Conservation (phyloP, 352 stramenopile genomes). For the Aphanomyces astaci region DNA sequence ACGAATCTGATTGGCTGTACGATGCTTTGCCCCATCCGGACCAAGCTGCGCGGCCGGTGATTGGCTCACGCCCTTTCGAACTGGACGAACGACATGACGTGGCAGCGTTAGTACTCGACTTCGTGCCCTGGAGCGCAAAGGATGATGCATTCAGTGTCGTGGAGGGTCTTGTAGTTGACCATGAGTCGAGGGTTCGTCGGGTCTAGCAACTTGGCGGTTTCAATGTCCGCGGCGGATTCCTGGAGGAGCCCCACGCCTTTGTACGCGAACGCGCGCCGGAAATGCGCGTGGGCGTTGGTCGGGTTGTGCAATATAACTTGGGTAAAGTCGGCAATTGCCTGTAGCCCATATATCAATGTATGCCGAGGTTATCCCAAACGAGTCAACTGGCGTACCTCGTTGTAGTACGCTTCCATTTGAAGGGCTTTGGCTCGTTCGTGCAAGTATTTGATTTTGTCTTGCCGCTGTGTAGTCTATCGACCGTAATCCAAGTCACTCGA, state of each 20-base stretch:
- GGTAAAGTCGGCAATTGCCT: slow-evolving; percentile 61
- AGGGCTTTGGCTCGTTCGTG: slow-evolving; percentile 73
- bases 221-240: slow-evolving; percentile 55
- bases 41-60: too few species aligned
- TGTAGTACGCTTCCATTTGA: slow-evolving; percentile 59
- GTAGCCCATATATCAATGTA: too few species aligned
- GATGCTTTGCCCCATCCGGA: too few species aligned
- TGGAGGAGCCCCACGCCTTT: slow-evolving; percentile 52
- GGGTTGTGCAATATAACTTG: slow-evolving; percentile 61
- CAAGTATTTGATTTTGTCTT: slow-evolving; percentile 37
- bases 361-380: too few species aligned
- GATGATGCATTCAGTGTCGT: slow-evolving; percentile 59
- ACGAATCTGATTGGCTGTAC: too few species aligned
- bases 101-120: slow-evolving; percentile 39
- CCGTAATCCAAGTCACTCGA: background rate
- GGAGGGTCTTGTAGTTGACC: slow-evolving; percentile 73
- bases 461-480: background rate
- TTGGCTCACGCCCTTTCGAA: too few species aligned
- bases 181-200: slow-evolving; percentile 59
- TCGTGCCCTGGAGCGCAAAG: slow-evolving; percentile 60
- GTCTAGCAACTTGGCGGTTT: slow-evolving; percentile 55
- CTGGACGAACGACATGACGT: too few species aligned
- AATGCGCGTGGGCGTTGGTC: slow-evolving; percentile 74
- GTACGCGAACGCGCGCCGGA: slow-evolving; percentile 65
- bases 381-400: slow-evolving; percentile 31